Evolutionary conservation across 768 basidiomycete species (phyloP).

Genomic region (Lactifluus hygrophoroides): DNA sequence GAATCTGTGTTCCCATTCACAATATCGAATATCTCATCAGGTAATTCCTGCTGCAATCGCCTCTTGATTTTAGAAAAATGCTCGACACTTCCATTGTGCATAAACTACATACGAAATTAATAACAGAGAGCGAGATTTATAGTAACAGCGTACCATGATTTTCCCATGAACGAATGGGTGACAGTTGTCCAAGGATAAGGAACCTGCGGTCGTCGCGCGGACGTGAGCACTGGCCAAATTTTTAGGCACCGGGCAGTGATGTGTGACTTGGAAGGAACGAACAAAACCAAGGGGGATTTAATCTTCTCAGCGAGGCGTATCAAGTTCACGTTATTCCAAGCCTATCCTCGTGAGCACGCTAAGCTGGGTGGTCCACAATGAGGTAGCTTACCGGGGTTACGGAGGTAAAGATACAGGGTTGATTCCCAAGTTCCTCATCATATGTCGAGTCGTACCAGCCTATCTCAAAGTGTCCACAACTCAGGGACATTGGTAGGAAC

Average conservation of each 20-base stretch:
- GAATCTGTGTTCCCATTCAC: constrained; percentile 98
- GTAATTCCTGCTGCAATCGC: constrained; percentile 59
- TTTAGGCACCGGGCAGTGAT: neutral
- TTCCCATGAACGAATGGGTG: constrained; percentile 92
- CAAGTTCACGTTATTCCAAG: constrained; percentile 95
- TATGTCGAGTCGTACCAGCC: constrained; percentile 92
- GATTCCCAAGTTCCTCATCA: constrained; percentile 73
- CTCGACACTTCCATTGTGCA: constrained; percentile 95
- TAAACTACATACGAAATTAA: constrained; percentile 50
- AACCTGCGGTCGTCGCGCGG: constrained; percentile 86
- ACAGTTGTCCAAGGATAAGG: constrained; percentile 87
- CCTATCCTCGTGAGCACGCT: constrained; percentile 38
- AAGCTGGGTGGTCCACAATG: neutral
- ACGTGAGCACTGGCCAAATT: constrained; percentile 63
- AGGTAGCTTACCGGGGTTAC: constrained; percentile 72
- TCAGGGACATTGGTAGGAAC: neutral
- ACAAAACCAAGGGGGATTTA: constrained; percentile 93
- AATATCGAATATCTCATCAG: constrained; percentile 78
- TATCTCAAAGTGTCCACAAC: constrained; percentile 23
- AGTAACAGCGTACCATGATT: constrained; percentile 59
- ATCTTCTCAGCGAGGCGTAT: constrained; percentile 95
- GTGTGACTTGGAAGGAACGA: constrained; percentile 25
- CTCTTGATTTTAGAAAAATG: constrained; percentile 79
- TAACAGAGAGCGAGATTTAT: neutral
- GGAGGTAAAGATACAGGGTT: constrained; percentile 94